Conservation (phyloP, 1,284 basidiomycete genomes). For the Puccinia triticina region DNA sequence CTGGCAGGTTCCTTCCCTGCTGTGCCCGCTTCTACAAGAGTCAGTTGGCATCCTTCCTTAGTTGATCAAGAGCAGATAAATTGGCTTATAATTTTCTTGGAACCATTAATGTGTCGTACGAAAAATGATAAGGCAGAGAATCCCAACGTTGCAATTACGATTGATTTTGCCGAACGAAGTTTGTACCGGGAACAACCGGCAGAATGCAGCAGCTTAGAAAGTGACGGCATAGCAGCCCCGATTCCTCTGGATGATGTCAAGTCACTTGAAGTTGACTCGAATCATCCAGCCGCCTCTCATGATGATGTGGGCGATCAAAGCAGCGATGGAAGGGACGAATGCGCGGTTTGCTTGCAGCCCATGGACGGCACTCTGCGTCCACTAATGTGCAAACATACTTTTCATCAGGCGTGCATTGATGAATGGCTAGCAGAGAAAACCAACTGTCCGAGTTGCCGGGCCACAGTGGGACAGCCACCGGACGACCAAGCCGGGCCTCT, state of each 20-base stretch:
- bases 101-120: background rate
- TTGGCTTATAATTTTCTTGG: background rate
- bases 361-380: background rate
- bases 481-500: too few relatives aligned
- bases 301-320: too few relatives aligned
- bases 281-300: background rate
- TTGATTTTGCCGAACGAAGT: background rate
- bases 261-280: background rate
- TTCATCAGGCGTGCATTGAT: background rate
- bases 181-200: background rate
- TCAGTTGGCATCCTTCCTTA: too few relatives aligned
- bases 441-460: background rate
- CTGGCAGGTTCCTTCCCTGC: background rate
- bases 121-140: background rate
- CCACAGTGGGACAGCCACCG: too few relatives aligned
- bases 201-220: background rate
- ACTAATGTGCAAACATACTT: background rate
- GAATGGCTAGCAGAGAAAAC: background rate
- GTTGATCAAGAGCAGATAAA: background rate
- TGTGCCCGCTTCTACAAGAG: background rate
- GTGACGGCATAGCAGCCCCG: background rate
- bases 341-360: background rate
- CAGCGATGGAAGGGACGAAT: background rate
- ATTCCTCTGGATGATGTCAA: background rate
- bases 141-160: background rate